Conservation (phyloP, 257 asterid species). For the Cinchona pubescens region DNA sequence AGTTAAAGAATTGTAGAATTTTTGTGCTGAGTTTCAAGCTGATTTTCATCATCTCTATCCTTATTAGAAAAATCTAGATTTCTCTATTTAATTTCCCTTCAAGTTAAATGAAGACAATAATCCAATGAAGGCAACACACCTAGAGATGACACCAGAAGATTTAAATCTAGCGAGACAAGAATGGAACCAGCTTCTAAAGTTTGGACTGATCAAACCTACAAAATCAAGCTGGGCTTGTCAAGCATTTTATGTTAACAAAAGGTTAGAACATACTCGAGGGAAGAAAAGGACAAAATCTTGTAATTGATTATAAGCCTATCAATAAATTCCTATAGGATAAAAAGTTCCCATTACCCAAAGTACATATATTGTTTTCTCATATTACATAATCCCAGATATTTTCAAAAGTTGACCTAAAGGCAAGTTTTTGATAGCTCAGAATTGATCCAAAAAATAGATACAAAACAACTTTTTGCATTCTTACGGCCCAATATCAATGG, state of each 20-base stretch:
- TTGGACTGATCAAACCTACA: neutral
- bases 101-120: constrained; percentile 3
- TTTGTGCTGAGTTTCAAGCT: too few relatives aligned
- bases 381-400: neutral
- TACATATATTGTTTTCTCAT: too few relatives aligned
- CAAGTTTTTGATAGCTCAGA: neutral
- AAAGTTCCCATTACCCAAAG: neutral
- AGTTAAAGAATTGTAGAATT: too few relatives aligned
- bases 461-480: neutral
- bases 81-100: neutral
- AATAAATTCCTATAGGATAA: neutral
- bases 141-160: neutral
- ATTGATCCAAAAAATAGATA: neutral
- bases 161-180: neutral
- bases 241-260: too few relatives aligned
- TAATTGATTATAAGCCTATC: constrained; percentile 2
- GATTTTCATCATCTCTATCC: neutral
- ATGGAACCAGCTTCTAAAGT: neutral
- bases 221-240: too few relatives aligned
- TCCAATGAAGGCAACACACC: neutral
- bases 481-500: too few relatives aligned
- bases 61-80: neutral
- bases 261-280: neutral
- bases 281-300: constrained; percentile 7
- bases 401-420: neutral